phyloP scores from a whole-genome alignment of 352 stramenopile genomes.

The Thraustochytrium sp. region DNA sequence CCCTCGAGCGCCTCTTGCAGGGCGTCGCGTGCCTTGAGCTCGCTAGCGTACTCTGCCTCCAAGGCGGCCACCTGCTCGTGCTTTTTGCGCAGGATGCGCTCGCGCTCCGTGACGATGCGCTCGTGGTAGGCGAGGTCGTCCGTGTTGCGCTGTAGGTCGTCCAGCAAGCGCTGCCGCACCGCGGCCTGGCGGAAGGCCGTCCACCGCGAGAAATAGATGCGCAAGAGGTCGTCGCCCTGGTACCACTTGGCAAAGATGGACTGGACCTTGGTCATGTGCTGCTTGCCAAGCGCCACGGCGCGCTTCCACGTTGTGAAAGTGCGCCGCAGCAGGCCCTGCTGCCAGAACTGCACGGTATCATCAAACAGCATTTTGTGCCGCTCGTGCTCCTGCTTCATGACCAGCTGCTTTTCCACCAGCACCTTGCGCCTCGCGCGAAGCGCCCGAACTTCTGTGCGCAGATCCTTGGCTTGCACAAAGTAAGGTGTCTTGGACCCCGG shows the following conservation, averaged over 20 bases:
- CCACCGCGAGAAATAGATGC: conserved; percentile 12
- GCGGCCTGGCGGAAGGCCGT: not conserved
- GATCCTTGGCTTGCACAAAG: not conserved
- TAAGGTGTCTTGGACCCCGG: not conserved
- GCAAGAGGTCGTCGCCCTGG: conserved; percentile 4
- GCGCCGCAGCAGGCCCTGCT: not conserved
- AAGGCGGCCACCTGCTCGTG: not conserved
- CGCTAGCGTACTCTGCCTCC: not conserved
- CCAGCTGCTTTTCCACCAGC: not conserved
- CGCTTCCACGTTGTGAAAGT: not conserved
- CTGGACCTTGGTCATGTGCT: not conserved
- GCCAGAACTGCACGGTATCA: not conserved
- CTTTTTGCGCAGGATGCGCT: not conserved
- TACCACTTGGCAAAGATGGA: conserved; percentile 36
- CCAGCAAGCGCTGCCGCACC: not conserved
- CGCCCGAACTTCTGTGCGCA: not conserved
- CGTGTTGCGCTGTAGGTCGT: not conserved
- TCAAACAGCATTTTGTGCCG: conserved; percentile 5
- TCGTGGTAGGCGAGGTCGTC: conserved; percentile 33
- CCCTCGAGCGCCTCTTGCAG: not conserved
- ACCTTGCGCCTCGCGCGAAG: not conserved
- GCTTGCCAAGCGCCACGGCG: not conserved
- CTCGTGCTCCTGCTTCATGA: conserved; percentile 15
- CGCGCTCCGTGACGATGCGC: not conserved
- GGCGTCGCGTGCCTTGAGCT: not conserved